These are phyloP conservation scores for Fusarium duplospermum DNA, from an alignment of 2,329 filamentous ascomycete species.

Conservation along the genomic window DNA sequence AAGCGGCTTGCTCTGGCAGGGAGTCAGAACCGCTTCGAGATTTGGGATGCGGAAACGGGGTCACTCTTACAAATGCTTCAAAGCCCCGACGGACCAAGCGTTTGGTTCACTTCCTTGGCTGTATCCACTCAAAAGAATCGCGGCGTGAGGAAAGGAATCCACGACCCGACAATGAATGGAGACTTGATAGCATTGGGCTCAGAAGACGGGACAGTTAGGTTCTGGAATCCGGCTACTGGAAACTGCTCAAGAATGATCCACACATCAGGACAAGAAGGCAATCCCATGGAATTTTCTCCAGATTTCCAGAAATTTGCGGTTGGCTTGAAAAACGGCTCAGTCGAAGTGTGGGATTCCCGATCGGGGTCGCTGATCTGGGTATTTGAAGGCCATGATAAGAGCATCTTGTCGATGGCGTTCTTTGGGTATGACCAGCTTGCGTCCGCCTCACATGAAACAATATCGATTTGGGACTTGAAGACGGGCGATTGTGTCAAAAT, in stretches of 20 bases:
- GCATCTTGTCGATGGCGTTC: background rate
- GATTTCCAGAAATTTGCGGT: background rate
- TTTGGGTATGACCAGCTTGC: background rate
- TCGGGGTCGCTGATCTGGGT: background rate
- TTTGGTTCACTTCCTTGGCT: background rate
- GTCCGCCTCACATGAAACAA: background rate
- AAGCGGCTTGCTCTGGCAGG: background rate
- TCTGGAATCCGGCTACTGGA: background rate
- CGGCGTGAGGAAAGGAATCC: too few relatives aligned
- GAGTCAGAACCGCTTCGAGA: background rate
- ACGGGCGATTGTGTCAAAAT: background rate
- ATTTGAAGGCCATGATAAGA: fast-evolving
- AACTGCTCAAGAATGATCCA: background rate
- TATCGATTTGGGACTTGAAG: background rate
- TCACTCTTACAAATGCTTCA: background rate
- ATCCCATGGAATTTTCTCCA: too few relatives aligned
- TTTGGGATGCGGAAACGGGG: background rate
- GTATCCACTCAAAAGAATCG: background rate
- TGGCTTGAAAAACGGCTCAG: background rate
- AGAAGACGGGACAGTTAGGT: background rate
- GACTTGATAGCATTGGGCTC: background rate
- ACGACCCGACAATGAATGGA: background rate
- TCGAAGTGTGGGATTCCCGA: background rate
- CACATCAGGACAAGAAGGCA: too few relatives aligned
- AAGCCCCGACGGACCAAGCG: background rate